Base-by-base conservation (phyloP, 257 asterid species). In the Anisodus acutangulus region DNA sequence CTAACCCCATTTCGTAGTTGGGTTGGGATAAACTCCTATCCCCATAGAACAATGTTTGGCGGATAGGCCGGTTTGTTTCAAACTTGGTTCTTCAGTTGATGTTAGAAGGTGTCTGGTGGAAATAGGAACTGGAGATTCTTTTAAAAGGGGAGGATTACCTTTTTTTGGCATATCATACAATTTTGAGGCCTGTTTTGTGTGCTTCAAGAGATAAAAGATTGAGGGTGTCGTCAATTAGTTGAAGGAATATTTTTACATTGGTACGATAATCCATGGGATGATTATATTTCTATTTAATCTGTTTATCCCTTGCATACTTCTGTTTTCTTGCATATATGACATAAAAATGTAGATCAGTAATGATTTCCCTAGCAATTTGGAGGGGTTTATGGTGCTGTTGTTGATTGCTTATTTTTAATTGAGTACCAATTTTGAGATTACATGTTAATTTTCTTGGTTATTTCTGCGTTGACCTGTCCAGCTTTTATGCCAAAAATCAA, bases 401-500 rank as follows among this genome's bases (percentile, higher is more conserved):
- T 43, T 74, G 62, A 19, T 82, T 63, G 31, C 35, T 54, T 81
- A 12, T 59, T 13, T 22, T 43, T 15, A 37, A 43, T n/a, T 16
- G 8, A 13, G 39, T 84, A 2, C 62, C 16, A 60, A 80, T 51
- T 47, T 83, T 22, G 78, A 60, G 43, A 19, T 47, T 41, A n/a
- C 41, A 72, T 47, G n/a, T 19, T 45, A 69, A 37, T 80, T 86
- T 58, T 78, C 69, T 80, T 37, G 78, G 22, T 9, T 8, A 19
- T 81, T 85, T 53, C 17, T 86, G 67, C 83, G 67, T 45, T 35
- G 82, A n/a, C 0, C 55, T 68, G 3, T 91, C 92, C 94, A 96
- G 98, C 99, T 80, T 92, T 87, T 87, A 92, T 92, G 97, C 91
- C 92, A 59, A 93, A 91, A 90, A 94, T 96, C 72, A 96, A 91